A percentile compares a stretch with the other conserved stretches of the same genome.
Evolutionary conservation across 2,329 filamentous ascomycete species (phyloP).

Genomic region (Elsinoe perseae): DNA sequence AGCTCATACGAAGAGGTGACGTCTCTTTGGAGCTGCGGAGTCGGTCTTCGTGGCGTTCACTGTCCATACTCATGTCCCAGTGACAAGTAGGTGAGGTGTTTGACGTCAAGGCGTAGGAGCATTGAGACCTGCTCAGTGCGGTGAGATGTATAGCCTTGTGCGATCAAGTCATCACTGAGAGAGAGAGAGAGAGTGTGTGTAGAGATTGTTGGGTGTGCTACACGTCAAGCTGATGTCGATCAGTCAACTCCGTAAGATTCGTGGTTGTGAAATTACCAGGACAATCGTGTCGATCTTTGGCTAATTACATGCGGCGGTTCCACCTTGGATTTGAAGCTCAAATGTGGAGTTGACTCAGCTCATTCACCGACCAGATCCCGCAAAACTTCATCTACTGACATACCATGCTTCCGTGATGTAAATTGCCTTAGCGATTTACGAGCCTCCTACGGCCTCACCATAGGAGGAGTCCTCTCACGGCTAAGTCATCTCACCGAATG

Average conservation of each 20-base stretch:
- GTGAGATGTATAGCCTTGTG: background rate
- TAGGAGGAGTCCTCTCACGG: too few species aligned
- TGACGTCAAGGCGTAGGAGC: background rate
- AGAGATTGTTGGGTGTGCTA: too few species aligned
- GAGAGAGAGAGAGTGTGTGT: background rate
- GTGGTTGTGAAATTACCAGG: constrained; percentile 1
- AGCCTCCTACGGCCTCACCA: too few species aligned
- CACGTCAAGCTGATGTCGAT: background rate
- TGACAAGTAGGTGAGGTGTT: background rate
- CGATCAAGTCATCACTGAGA: background rate
- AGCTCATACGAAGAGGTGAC: background rate
- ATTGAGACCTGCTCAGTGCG: constrained; percentile 1
- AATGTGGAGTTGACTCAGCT: background rate
- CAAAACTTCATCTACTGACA: too few species aligned
- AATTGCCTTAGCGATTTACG: too few species aligned
- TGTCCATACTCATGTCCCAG: constrained; percentile 3
- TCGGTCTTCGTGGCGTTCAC: background rate
- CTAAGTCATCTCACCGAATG: too few species aligned
- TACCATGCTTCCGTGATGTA: too few species aligned
- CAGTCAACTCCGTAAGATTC: background rate
- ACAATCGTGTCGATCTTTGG: background rate
- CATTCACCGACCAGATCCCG: background rate
- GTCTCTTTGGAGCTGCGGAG: background rate
- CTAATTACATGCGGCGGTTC: background rate
- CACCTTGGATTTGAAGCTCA: background rate